These are phyloP conservation scores for Curvularia eragrostidis DNA, from an alignment of 2,329 filamentous ascomycete species.

Conservation along the genomic window DNA sequence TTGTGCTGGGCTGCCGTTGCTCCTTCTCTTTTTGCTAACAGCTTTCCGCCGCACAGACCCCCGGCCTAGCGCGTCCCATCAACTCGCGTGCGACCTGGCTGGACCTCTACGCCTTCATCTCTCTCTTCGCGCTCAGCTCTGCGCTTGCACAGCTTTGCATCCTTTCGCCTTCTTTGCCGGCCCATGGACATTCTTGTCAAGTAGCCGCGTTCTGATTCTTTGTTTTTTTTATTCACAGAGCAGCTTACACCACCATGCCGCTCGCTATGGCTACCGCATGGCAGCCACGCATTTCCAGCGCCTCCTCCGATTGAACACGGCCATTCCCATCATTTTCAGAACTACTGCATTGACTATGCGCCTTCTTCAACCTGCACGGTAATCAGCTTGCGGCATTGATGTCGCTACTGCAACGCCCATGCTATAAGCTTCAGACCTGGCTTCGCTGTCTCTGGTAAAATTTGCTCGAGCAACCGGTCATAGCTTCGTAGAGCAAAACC, in stretches of 20 bases:
- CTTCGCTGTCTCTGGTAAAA: background rate
- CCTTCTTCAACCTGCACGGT: background rate
- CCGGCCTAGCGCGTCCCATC: slow-evolving; percentile 32
- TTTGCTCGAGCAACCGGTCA: slow-evolving; percentile 4
- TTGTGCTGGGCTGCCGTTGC: slow-evolving; percentile 27
- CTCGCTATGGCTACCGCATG: background rate
- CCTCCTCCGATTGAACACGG: background rate
- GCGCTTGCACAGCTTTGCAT: background rate
- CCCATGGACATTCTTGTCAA: background rate
- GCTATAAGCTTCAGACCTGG: background rate
- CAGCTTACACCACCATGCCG: background rate
- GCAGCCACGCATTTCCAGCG: background rate
- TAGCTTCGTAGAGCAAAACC: background rate
- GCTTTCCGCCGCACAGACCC: slow-evolving; percentile 24
- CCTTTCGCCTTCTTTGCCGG: background rate
- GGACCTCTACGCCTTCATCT: slow-evolving; percentile 11
- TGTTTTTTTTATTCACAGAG: background rate
- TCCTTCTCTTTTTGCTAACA: slow-evolving; percentile 43
- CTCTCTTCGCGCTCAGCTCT: slow-evolving; percentile 2
- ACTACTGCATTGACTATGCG: background rate
- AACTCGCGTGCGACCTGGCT: slow-evolving; percentile 23
- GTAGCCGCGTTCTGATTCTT: too few relatives aligned
- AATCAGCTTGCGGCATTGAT: background rate
- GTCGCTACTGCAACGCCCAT: background rate
- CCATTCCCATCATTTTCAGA: background rate